Percentiles rank a stretch among this genome's conserved stretches.
Conservation (phyloP, 164 flowering plant genomes). For the Sextonia rubra region DNA sequence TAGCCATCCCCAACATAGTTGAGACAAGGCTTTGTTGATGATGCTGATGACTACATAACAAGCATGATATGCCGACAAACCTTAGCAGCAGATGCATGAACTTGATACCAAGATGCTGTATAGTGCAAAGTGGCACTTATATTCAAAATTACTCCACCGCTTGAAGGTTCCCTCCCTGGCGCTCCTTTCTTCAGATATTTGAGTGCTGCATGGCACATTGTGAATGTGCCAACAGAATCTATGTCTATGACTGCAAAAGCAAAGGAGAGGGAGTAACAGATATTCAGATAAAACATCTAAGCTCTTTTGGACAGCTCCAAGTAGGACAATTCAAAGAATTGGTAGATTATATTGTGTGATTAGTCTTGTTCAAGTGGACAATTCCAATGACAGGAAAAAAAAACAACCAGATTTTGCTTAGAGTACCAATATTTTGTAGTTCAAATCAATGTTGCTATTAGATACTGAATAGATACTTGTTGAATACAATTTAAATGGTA, state of each 20-base stretch:
- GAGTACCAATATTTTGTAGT: background rate
- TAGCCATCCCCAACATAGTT: no score
- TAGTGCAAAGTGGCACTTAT: slow-evolving; percentile 93
- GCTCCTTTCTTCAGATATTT: slow-evolving; percentile 83
- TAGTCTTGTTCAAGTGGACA: background rate
- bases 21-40: no score
- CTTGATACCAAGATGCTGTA: slow-evolving; percentile 92
- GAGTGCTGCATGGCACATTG: slow-evolving; percentile 88
- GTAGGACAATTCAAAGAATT: no score
- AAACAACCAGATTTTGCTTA: no score
- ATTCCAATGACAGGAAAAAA: background rate
- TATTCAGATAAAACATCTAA: background rate
- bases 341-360: no score
- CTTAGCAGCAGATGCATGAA: slow-evolving; percentile 93
- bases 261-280: background rate
- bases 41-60: background rate
- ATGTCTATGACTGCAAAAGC: slow-evolving; percentile 78
- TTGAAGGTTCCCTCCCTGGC: slow-evolving; percentile 46
- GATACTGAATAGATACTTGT: background rate
- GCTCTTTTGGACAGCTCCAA: no score
- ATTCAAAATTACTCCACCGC: slow-evolving; percentile 75
- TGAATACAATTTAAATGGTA: background rate
- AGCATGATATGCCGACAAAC: slow-evolving; percentile 27
- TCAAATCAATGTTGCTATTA: background rate
- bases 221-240: slow-evolving; percentile 94